phyloP scores from a whole-genome alignment of 2,329 filamentous ascomycete species.

The Botryotinia narcissicola region DNA sequence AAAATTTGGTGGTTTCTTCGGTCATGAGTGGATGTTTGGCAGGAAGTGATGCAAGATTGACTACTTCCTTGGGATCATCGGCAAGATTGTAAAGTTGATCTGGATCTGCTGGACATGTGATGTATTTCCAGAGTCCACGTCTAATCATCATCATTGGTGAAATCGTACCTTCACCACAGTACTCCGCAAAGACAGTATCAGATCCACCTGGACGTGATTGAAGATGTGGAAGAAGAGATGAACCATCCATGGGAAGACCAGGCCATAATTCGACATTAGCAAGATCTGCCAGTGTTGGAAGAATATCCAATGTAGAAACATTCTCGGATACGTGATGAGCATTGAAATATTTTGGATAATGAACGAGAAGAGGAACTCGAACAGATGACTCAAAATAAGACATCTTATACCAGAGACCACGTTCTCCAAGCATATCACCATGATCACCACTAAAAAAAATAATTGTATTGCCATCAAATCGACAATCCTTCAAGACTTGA shows the following conservation, averaged over 20 bases:
- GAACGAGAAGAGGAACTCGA: conserved; percentile 82
- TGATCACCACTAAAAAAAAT: conserved; percentile 92
- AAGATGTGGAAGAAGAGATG: conserved; percentile 77
- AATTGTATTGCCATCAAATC: conserved; percentile 81
- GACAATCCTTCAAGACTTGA: conserved; percentile 72
- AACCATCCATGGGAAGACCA: conserved; percentile 80
- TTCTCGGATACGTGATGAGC: conserved; percentile 77
- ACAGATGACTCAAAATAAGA: conserved; percentile 91
- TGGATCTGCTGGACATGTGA: conserved; percentile 79
- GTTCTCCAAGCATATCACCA: conserved; percentile 93
- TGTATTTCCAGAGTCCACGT: conserved; percentile 85
- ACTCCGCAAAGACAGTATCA: conserved; percentile 91
- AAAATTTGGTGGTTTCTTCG: conserved; percentile 37
- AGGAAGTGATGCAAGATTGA: conserved; percentile 43
- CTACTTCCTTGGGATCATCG: conserved; percentile 51
- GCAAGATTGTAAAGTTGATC: conserved; percentile 81
- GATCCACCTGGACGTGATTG: conserved; percentile 60
- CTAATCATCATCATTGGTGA: conserved; percentile 93
- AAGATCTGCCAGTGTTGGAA: conserved; percentile 84
- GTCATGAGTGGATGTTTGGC: conserved; percentile 39
- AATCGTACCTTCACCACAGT: conserved; percentile 89
- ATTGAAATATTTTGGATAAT: conserved; percentile 71
- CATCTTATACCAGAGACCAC: conserved; percentile 97
- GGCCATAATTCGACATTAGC: conserved; percentile 68
- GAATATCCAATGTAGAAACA: conserved; percentile 86